Percentiles rank a stretch among this genome's conserved stretches.
phyloP scores from a whole-genome alignment of 1,284 basidiomycete genomes.

The Cutaneotrichosporon curvatum region DNA sequence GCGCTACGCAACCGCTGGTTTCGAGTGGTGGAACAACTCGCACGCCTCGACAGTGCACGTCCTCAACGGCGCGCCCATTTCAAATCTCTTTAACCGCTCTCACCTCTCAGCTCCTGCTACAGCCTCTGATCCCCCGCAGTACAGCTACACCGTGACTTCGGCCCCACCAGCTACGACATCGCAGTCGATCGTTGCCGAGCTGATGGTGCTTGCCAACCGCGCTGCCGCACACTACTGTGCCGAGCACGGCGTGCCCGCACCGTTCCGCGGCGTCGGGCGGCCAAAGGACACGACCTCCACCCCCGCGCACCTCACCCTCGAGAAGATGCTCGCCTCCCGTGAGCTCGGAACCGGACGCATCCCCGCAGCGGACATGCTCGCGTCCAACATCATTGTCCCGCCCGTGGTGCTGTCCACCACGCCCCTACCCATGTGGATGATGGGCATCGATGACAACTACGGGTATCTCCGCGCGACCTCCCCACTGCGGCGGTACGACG shows the following conservation, averaged over 20 bases:
- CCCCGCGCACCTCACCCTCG: neutral
- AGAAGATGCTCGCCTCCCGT: conserved; percentile 8
- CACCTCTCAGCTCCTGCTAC: conserved; percentile 26
- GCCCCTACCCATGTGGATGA: conserved; percentile 53
- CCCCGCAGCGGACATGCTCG: neutral
- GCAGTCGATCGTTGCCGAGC: conserved; percentile 60
- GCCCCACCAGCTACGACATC: neutral
- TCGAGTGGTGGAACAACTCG: conserved; percentile 22
- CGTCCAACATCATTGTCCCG: neutral
- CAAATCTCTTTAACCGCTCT: conserved; percentile 20
- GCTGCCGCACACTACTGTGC: conserved; percentile 65
- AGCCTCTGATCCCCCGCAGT: neutral
- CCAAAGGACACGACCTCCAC: conserved; percentile 29
- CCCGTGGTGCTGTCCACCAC: neutral
- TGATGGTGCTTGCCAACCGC: conserved; percentile 76
- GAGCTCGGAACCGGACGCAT: neutral
- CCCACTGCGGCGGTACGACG: conserved; percentile 77
- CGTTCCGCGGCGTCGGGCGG: conserved; percentile 56
- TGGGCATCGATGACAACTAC: conserved; percentile 61
- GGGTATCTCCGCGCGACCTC: conserved; percentile 77
- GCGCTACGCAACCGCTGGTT: conserved; percentile 27
- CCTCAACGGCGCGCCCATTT: conserved; percentile 6
- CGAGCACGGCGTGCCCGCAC: conserved; percentile 58
- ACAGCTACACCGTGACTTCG: conserved; percentile 1
- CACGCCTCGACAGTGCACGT: conserved; percentile 16